A percentile compares a stretch with the other conserved stretches of the same genome.
Conservation (phyloP, 805 yeast genomes). For the Candida succiphila region DNA sequence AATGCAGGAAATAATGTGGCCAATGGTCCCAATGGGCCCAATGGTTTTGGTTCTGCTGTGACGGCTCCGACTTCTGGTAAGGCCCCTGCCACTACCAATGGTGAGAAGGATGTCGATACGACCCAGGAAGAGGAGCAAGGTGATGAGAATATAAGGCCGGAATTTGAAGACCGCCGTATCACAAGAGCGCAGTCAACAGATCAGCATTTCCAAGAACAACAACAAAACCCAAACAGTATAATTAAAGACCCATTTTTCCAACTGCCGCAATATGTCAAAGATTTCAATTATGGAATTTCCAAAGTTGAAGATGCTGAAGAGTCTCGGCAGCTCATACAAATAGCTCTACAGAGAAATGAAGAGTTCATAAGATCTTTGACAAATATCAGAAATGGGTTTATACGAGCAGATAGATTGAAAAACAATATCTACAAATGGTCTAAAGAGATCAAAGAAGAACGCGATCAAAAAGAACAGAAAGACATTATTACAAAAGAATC, state of each 20-base stretch:
- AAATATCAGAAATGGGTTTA: slow-evolving; percentile 64
- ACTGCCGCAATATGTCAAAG: slow-evolving; percentile 38
- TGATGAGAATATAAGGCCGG: slow-evolving; percentile 5
- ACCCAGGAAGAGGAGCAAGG: slow-evolving; percentile 14
- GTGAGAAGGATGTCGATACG: slow-evolving; percentile 10
- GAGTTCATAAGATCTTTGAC: slow-evolving; percentile 77
- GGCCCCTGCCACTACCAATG: too few species aligned
- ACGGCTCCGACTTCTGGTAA: too few species aligned
- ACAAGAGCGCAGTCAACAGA: slow-evolving; percentile 6
- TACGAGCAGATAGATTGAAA: slow-evolving; percentile 69
- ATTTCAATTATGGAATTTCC: slow-evolving; percentile 39
- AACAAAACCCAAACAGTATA: slow-evolving; percentile 4
- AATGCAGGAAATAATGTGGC: slow-evolving; percentile 3
- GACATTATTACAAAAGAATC: background rate
- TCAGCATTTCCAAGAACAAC: background rate
- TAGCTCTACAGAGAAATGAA: slow-evolving; percentile 71
- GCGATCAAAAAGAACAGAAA: slow-evolving; percentile 18
- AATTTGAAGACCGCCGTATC: slow-evolving; percentile 7
- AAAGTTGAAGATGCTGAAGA: slow-evolving; percentile 52
- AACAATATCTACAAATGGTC: slow-evolving; percentile 74
- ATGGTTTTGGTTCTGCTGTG: too few species aligned
- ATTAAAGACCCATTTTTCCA: slow-evolving; percentile 55
- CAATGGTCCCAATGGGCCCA: slow-evolving; percentile 2
- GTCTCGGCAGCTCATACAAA: slow-evolving; percentile 65
- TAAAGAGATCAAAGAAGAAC: slow-evolving; percentile 66